A percentile compares a stretch with the other conserved stretches of the same genome.
Conservation (phyloP, 805 yeast species). For the Nakazawaea pomicola region DNA sequence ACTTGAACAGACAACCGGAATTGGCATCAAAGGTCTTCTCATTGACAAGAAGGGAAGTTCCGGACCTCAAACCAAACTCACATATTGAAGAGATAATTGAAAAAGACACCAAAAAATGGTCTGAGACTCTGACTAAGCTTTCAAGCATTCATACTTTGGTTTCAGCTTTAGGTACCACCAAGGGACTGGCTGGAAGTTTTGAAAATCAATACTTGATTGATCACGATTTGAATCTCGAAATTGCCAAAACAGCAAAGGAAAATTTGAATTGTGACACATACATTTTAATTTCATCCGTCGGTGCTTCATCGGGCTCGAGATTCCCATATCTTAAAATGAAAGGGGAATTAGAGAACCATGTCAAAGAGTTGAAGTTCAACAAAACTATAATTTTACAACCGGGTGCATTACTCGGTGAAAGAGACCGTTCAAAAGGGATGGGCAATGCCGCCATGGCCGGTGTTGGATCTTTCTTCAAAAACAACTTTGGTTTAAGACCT, state of each 20-base stretch:
- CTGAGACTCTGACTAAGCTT: slow-evolving; percentile 26
- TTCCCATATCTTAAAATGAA: slow-evolving; percentile 63
- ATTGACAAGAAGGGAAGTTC: slow-evolving; percentile 45
- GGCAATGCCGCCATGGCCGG: slow-evolving; percentile 26
- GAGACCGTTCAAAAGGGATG: slow-evolving; percentile 39
- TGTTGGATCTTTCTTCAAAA: slow-evolving; percentile 28
- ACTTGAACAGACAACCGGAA: slow-evolving; percentile 31
- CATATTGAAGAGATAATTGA: slow-evolving; percentile 33
- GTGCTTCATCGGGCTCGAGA: slow-evolving; percentile 56
- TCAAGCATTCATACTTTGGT: slow-evolving; percentile 40
- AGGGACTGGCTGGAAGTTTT: slow-evolving; percentile 66
- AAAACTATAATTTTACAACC: slow-evolving; percentile 74
- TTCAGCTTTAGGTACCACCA: slow-evolving; percentile 74
- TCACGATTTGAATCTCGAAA: slow-evolving; percentile 60
- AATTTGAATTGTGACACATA: slow-evolving; percentile 59
- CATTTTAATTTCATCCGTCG: slow-evolving; percentile 60
- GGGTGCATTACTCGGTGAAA: slow-evolving; percentile 64
- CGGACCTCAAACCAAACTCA: slow-evolving; percentile 13
- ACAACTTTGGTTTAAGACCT: slow-evolving; percentile 27
- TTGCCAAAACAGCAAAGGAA: slow-evolving; percentile 70
- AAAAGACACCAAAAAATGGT: slow-evolving; percentile 48
- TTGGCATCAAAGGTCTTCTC: slow-evolving; percentile 37
- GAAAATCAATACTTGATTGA: slow-evolving; percentile 69
- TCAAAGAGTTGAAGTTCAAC: slow-evolving; percentile 59
- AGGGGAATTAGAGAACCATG: slow-evolving; percentile 70